Evolutionary conservation across 805 yeast genomes (phyloP).

Genomic region (Ogataea henricii): DNA sequence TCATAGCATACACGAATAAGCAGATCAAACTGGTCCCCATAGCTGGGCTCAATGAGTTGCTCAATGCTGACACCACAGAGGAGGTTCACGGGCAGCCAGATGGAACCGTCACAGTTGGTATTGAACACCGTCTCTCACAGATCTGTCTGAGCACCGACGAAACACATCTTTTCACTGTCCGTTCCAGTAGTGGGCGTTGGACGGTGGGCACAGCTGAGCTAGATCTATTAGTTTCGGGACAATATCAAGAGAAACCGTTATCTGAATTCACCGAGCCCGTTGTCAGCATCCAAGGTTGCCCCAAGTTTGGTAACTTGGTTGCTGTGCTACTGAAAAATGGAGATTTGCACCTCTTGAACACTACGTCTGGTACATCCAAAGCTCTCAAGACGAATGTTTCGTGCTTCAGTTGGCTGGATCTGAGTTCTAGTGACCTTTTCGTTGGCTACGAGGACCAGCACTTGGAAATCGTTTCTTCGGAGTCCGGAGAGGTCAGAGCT

Average conservation of each 20-base stretch:
- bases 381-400: slow-evolving; percentile 7
- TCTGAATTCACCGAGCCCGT: slow-evolving; percentile 3
- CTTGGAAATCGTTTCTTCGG: slow-evolving; percentile 12
- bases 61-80: slow-evolving; percentile 19
- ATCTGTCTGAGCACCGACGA: slow-evolving; percentile 26
- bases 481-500: not conserved
- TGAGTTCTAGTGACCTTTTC: not conserved
- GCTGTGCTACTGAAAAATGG: slow-evolving; percentile 15
- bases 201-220: slow-evolving; percentile 6
- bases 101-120: slow-evolving; percentile 1
- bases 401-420: slow-evolving; percentile 15
- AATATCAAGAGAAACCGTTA: not conserved
- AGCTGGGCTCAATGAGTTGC: slow-evolving; percentile 15
- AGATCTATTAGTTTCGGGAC: slow-evolving; percentile 6
- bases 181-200: slow-evolving; percentile 9
- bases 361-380: not conserved
- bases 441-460: slow-evolving; percentile 6
- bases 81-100: slow-evolving; percentile 2
- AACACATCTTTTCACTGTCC: slow-evolving; percentile 18
- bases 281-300: slow-evolving; percentile 4
- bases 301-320: slow-evolving; percentile 7
- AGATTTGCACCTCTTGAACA: slow-evolving; percentile 11
- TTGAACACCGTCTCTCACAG: slow-evolving; percentile 19
- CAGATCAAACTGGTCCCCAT: slow-evolving; percentile 24
- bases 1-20: slow-evolving; percentile 25